phyloP scores from a whole-genome alignment of 2,329 filamentous ascomycete species.

The Fusarium sp. region DNA sequence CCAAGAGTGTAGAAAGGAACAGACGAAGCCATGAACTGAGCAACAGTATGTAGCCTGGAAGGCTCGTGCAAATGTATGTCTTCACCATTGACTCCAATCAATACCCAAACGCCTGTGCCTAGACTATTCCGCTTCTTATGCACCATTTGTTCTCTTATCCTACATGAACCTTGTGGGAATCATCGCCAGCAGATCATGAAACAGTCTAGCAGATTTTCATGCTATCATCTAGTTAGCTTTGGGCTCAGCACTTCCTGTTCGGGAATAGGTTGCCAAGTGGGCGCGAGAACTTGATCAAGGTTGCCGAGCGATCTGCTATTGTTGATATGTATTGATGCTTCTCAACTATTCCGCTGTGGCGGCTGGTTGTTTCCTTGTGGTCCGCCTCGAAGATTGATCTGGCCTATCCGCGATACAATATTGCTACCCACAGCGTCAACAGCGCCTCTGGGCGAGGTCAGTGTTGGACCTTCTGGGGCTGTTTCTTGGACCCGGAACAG shows the following conservation, averaged over 20 bases:
- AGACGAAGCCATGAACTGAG: background rate
- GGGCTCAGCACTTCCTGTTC: conserved; percentile 2
- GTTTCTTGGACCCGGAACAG: conserved; percentile 92
- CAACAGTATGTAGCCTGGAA: background rate
- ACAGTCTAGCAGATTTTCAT: conserved; percentile 15
- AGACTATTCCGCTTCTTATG: conserved; percentile 14
- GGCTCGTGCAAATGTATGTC: background rate
- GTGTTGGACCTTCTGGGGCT: conserved; percentile 79
- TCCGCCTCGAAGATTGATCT: conserved; percentile 74
- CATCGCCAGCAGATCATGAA: conserved; percentile 17
- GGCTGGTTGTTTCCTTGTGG: conserved; percentile 39
- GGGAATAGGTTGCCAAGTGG: conserved; percentile 1
- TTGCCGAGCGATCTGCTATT: background rate
- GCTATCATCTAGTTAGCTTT: conserved; percentile 7
- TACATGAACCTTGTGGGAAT: conserved; percentile 10
- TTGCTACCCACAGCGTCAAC: conserved; percentile 94
- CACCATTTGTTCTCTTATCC: conserved; percentile 3
- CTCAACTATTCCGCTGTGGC: conserved; percentile 30
- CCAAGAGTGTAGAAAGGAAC: background rate
- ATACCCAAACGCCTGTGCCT: conserved; percentile 27
- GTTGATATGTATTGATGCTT: background rate
- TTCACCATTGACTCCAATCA: conserved; percentile 8
- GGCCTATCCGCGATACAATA: conserved; percentile 86
- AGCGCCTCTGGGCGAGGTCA: conserved; percentile 87
- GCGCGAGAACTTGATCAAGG: background rate